phyloP scores from a whole-genome alignment of 306 rosid genomes.

The Trifolium repens region DNA sequence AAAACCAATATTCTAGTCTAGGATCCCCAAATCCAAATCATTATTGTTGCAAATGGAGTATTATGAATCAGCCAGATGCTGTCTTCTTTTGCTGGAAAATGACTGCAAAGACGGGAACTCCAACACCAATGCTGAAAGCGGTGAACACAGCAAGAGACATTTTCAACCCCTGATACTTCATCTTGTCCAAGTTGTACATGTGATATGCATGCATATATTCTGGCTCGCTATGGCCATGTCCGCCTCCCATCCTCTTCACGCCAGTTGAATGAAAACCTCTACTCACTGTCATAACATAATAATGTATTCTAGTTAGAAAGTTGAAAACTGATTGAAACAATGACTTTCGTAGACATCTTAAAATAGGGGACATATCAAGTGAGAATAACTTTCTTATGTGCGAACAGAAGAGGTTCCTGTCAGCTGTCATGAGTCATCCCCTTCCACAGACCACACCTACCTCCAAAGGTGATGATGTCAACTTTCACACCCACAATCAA shows the following conservation, averaged over 20 bases:
- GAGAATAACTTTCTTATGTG: neutral
- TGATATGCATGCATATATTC: slow-evolving; percentile 53
- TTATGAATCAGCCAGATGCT: slow-evolving; percentile 49
- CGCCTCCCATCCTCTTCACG: slow-evolving; percentile 58
- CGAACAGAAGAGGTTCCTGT: neutral
- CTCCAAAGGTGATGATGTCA: neutral
- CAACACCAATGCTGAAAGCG: slow-evolving; percentile 61
- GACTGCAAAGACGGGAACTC: slow-evolving; percentile 56
- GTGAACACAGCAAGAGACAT: slow-evolving; percentile 58
- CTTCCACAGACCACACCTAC: too few species aligned
- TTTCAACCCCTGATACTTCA: slow-evolving; percentile 54
- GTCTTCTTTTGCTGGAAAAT: slow-evolving; percentile 64
- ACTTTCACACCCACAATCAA: neutral
- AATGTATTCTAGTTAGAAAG: slow-evolving; percentile 13
- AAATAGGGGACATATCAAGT: neutral
- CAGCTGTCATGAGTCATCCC: too few species aligned
- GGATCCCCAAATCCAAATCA: slow-evolving; percentile 41
- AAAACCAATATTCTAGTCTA: slow-evolving; percentile 35
- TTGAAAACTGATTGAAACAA: slow-evolving; percentile 2
- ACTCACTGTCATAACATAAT: slow-evolving; percentile 47
- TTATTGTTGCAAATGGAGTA: slow-evolving; percentile 28
- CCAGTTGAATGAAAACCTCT: slow-evolving; percentile 56
- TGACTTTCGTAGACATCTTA: neutral
- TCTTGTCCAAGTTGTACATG: slow-evolving; percentile 63
- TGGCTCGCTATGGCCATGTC: slow-evolving; percentile 61